Base-by-base conservation (phyloP, 2,329 filamentous ascomycete species). In the Colletotrichum caudatum region DNA sequence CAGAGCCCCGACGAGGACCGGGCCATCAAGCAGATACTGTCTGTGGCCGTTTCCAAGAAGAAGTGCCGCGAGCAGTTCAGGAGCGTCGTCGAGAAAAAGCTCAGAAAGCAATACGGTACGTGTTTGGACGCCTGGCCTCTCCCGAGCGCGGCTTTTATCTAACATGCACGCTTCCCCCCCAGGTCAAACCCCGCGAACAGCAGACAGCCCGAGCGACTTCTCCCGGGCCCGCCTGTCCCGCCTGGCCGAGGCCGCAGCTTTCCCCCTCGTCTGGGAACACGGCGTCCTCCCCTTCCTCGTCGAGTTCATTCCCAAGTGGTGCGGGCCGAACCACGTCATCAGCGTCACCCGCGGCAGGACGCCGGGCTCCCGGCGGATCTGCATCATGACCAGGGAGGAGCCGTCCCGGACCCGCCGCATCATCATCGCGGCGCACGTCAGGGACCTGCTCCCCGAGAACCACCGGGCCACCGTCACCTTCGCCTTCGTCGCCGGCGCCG, bases 261-360 rank as follows among this genome's bases (percentile, higher is more conserved):
- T 85, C 64, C 79, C 83, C 0, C 65, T 84, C 0, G 72, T 84
- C 5, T 85, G 83, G 77, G 83, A 85, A 61, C 83, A 85, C 53
- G 78, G 79, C 12, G 77, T 85, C 2, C 80, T 85, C 1, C 83
- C 84, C 3, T 85, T 85, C 66, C 77, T 85, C 0, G 74, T 79
- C 60, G 81, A 83, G 54, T 81, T 83, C 63, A 74, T 85, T 39
- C 82, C 82, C 2, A 79, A 79, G 44, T 84, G 82, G 82, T 79
- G 82, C 56, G 82, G 82, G 0, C 78, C 80, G 0, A 78, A 79
- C 8, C 81, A 85, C 63, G 78, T 81, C 59, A 77, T 85, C 71
- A 82, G 78, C 60, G 80, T 83, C 41, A 78, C 75, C 9, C 78
- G 81, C 29, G 83, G 82, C 11, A 78, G 76, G 58, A 78, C 78